A percentile compares a stretch with the other conserved stretches of the same genome.
Evolutionary conservation across 2,329 filamentous ascomycete genomes (phyloP).

Genomic region (Trichoderma sp.): DNA sequence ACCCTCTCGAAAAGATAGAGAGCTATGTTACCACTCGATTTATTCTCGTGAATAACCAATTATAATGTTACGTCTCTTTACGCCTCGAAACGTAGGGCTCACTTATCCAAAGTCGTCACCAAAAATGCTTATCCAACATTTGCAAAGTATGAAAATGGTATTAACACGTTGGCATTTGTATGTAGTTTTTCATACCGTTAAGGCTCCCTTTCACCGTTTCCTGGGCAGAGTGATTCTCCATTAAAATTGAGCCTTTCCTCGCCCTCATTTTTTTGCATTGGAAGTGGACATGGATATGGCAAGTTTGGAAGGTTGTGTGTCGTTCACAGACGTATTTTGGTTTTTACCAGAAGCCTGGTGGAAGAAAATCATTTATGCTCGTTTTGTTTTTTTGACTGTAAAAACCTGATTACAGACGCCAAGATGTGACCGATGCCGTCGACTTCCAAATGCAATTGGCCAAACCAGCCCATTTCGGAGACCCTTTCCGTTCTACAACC

Average conservation of each 20-base stretch:
- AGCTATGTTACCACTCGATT: background rate
- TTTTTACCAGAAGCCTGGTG: conserved; percentile 28
- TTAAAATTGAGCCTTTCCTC: background rate
- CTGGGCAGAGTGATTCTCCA: background rate
- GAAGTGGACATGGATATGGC: background rate
- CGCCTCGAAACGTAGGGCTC: background rate
- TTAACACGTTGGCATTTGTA: background rate
- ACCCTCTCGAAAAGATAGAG: background rate
- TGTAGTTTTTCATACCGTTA: background rate
- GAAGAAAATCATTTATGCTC: conserved; percentile 42
- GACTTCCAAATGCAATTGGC: conserved; percentile 68
- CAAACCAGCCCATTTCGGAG: conserved; percentile 58
- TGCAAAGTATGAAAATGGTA: background rate
- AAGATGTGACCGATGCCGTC: conserved; percentile 65
- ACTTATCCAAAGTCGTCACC: background rate
- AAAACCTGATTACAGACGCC: conserved; percentile 67
- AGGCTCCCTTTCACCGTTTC: background rate
- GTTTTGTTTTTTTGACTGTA: conserved; percentile 57
- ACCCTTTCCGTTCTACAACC: conserved; percentile 50
- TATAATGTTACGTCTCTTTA: background rate
- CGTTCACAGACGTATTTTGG: conserved; percentile 35
- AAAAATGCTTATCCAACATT: background rate
- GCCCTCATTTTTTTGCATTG: background rate
- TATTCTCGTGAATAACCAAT: background rate
- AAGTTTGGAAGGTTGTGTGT: conserved; percentile 20